Evolutionary conservation across 192 early-diverging fungal genomes (phyloP).

Genomic region (Neocallimastix lanati): DNA sequence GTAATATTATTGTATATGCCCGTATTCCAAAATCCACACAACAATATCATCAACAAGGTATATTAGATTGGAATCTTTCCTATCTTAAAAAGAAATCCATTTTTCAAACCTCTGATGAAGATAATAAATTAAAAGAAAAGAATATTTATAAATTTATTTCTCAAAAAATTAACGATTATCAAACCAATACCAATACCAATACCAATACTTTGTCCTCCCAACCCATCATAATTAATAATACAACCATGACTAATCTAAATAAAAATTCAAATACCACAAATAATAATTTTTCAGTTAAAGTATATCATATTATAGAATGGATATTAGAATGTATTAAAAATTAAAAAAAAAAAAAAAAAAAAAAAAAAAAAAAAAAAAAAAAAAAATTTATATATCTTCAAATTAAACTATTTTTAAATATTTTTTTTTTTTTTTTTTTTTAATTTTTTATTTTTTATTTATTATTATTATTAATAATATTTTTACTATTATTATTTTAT

Average conservation of each 20-base stretch:
- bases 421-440: too few relatives aligned
- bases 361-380: too few relatives aligned
- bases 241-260: too few relatives aligned
- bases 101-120: neutral
- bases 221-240: too few relatives aligned
- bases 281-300: neutral
- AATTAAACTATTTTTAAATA: too few relatives aligned
- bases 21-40: neutral
- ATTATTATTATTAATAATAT: too few relatives aligned
- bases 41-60: neutral
- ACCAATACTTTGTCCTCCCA: neutral
- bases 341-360: too few relatives aligned
- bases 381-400: too few relatives aligned
- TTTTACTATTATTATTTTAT: too few relatives aligned
- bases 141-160: neutral
- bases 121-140: neutral
- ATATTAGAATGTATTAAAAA: neutral
- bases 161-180: neutral
- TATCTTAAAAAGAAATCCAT: neutral
- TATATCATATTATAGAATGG: neutral
- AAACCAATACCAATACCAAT: neutral
- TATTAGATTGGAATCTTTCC: neutral
- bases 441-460: too few relatives aligned
- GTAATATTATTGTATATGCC: neutral
- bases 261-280: neutral